Percentiles rank a stretch among this genome's conserved stretches.
phyloP scores from a whole-genome alignment of 1,284 basidiomycete species.

The Ustilago crameri region DNA sequence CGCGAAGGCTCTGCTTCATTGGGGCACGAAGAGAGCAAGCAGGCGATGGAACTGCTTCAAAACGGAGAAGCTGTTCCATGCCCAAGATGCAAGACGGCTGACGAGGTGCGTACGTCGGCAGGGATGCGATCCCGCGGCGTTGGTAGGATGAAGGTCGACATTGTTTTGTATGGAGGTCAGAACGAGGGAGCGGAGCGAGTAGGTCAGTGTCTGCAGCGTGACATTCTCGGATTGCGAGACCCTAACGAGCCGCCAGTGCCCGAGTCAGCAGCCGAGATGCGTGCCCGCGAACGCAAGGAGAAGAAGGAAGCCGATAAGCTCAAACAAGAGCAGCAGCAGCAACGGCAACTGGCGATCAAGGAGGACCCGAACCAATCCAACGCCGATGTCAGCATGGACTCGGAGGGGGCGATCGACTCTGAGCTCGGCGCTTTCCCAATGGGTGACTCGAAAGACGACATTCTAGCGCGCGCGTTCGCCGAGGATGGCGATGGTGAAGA shows the following conservation, averaged over 20 bases:
- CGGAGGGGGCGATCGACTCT: slow-evolving; percentile 26
- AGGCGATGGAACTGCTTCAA: slow-evolving; percentile 54
- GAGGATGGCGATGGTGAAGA: slow-evolving; percentile 25
- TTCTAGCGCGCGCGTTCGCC: slow-evolving; percentile 47
- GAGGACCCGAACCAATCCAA: slow-evolving; percentile 4
- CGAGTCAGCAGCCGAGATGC: slow-evolving; percentile 54
- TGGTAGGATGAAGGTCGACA: slow-evolving; percentile 83
- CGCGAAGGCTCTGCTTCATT: slow-evolving; percentile 39
- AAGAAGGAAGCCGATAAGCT: slow-evolving; percentile 28
- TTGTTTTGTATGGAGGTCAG: slow-evolving; percentile 93
- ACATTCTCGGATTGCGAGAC: slow-evolving; percentile 64
- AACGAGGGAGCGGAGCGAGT: slow-evolving; percentile 84
- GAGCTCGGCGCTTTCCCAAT: slow-evolving; percentile 21
- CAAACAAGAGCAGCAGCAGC: slow-evolving; percentile 12
- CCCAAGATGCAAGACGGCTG: slow-evolving; percentile 79
- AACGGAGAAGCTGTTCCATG: slow-evolving; percentile 79
- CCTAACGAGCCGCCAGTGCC: slow-evolving; percentile 63
- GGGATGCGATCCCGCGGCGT: slow-evolving; percentile 84
- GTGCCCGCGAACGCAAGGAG: slow-evolving; percentile 52
- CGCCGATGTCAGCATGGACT: slow-evolving; percentile 33
- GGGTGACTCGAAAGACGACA: slow-evolving; percentile 36
- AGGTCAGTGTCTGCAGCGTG: slow-evolving; percentile 65
- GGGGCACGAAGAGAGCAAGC: slow-evolving; percentile 40
- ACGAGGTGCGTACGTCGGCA: slow-evolving; percentile 77
- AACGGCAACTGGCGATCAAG: slow-evolving; percentile 11